Evolutionary conservation across 2,329 filamentous ascomycete genomes (phyloP).

Genomic region (Aspergillus awamori): DNA sequence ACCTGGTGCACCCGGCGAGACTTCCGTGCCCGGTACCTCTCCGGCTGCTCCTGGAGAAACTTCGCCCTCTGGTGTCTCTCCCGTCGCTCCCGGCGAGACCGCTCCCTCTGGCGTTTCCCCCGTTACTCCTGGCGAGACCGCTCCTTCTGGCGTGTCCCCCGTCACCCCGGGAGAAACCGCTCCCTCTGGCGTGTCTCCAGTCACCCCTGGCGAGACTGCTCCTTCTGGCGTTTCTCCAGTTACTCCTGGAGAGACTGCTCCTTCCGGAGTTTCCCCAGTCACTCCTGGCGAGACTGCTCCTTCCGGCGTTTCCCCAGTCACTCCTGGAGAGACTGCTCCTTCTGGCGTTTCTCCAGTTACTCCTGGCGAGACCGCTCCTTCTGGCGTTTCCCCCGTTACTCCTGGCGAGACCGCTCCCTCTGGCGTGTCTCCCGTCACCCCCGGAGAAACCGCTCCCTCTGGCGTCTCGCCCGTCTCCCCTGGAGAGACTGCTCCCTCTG

Average conservation of each 20-base stretch:
- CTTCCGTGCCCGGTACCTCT: too few species aligned
- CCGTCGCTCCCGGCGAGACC: neutral
- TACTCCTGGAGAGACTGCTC: neutral
- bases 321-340: conserved; percentile 1
- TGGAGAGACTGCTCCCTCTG: conserved; percentile 10
- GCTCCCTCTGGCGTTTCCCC: too few species aligned
- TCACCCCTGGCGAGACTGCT: too few species aligned
- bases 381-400: conserved; percentile 10
- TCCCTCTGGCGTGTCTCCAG: neutral
- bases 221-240: neutral
- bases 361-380: conserved; percentile 14
- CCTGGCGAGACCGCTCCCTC: neutral
- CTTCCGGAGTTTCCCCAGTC: too few species aligned
- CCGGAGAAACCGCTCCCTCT: conserved; percentile 7
- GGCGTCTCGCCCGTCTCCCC: neutral
- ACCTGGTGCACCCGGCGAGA: neutral
- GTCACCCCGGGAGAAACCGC: conserved; percentile 5
- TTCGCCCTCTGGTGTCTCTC: neutral
- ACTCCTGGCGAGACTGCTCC: too few species aligned
- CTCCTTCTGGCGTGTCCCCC: neutral
- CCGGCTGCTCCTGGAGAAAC: too few species aligned
- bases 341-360: conserved; percentile 1
- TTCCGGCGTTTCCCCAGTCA: neutral
- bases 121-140: too few species aligned
- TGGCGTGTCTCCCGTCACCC: neutral